Evolutionary conservation across 176 grass and related monocot species (phyloP), one percentile per base, ranked within the genome.

Genomic region (Eragrostis curvula): DNA sequence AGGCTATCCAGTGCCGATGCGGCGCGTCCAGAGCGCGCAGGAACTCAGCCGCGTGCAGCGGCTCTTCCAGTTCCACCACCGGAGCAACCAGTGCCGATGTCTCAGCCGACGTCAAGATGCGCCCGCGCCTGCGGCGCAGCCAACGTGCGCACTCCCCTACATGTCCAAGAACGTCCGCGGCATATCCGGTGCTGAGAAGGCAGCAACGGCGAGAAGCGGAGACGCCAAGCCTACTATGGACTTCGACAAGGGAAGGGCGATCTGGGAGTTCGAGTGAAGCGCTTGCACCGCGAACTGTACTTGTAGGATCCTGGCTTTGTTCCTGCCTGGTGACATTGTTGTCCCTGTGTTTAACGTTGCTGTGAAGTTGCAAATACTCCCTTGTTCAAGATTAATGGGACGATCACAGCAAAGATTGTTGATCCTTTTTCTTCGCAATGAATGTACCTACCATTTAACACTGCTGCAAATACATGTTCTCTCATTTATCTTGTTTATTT

Each of bases 11-110:
- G 21, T 18, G 5, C 13, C 70, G 61, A 20, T 80, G 75, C 75
- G 62, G 14, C 62, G 81, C 62, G 43, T 69, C 42, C 42, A 75
- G 32, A 88, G 32, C 32, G 32, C 4, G 32, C 32, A 36, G 32
- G 3, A 4, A 4, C 32, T 36, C 32, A n/a, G n/a, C n/a, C n/a
- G n/a, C n/a, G n/a, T n/a, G n/a, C n/a, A n/a, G n/a, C n/a, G n/a
- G n/a, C n/a, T n/a, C n/a, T n/a, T n/a, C n/a, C n/a, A n/a, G n/a
- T 36, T 2, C 32, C 4, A 2, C 32, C 32, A 36, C 32, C 32
- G 32, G 32, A 36, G 32, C 32, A 2, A 36, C 32, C 32, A 36
- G 32, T 2, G 32, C 32, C n/a, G n/a, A n/a, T n/a, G n/a, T 49
- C 28, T 71, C 49, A 14, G 47, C 20, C 15, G 63, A 64, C 45